Conservation (phyloP, 2,329 filamentous ascomycete genomes). For the Talaromyces verruculosus region DNA sequence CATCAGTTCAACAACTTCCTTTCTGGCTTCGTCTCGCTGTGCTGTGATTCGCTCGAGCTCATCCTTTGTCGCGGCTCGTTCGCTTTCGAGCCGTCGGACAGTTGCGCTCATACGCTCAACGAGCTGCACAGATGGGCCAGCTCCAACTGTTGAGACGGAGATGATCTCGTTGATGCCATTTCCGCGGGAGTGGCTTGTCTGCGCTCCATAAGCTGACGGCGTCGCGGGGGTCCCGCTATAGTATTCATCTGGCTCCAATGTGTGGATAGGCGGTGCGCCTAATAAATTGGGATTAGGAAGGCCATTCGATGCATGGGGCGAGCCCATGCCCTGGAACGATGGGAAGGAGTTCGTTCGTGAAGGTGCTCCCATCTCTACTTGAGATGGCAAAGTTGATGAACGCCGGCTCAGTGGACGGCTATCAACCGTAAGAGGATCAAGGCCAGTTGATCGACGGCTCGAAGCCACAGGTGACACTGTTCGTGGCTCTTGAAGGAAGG, state of each 20-base stretch:
- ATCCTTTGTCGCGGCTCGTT: slow-evolving; percentile 85
- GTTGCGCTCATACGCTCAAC: slow-evolving; percentile 95
- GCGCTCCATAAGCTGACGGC: slow-evolving; percentile 41
- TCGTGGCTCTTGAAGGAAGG: slow-evolving; percentile 38
- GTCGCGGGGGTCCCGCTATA: slow-evolving; percentile 40
- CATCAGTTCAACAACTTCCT: slow-evolving; percentile 88
- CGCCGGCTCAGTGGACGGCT: slow-evolving; percentile 44
- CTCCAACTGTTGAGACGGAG: slow-evolving; percentile 83
- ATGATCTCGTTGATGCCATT: slow-evolving; percentile 72
- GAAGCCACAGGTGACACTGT: slow-evolving; percentile 45
- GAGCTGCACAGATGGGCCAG: slow-evolving; percentile 88
- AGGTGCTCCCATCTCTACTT: slow-evolving; percentile 41
- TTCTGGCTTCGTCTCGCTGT: slow-evolving; percentile 90
- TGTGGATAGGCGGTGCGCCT: slow-evolving; percentile 36
- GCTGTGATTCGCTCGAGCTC: slow-evolving; percentile 74
- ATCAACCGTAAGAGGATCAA: slow-evolving; percentile 41
- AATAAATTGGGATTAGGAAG: slow-evolving; percentile 27
- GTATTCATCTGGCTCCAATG: slow-evolving; percentile 52
- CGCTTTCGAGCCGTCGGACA: slow-evolving; percentile 84
- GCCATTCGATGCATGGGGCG: slow-evolving; percentile 32
- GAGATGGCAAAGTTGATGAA: slow-evolving; percentile 39
- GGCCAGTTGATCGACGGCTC: slow-evolving; percentile 40
- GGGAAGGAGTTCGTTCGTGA: slow-evolving; percentile 49
- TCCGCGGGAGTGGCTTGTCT: slow-evolving; percentile 52
- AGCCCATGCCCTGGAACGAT: slow-evolving; percentile 27